These are phyloP conservation scores for Teunomyces tritomae DNA, from an alignment of 805 yeast species.

Conservation along the genomic window DNA sequence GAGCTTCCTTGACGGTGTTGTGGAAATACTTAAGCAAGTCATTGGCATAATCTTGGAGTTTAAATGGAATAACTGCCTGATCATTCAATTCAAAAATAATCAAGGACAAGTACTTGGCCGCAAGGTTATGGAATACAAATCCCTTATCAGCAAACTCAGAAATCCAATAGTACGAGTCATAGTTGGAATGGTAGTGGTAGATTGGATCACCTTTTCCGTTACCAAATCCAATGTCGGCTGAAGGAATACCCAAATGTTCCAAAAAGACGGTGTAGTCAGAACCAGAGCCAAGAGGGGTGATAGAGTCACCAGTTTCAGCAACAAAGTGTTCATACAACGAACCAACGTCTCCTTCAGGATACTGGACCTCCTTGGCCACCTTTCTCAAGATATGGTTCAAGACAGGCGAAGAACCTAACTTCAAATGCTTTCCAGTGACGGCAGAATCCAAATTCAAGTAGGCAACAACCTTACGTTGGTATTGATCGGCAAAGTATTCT, in stretches of 20 bases:
- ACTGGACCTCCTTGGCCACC: conserved; percentile 48
- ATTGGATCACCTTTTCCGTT: conserved; percentile 44
- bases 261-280: conserved; percentile 61
- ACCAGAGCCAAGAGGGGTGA: conserved; percentile 46
- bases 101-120: conserved; percentile 61
- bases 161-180: conserved; percentile 59
- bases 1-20: conserved; percentile 23
- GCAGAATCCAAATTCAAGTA: conserved; percentile 53
- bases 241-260: conserved; percentile 65
- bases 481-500: conserved; percentile 41
- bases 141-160: conserved; percentile 50
- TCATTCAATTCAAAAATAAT: conserved; percentile 53
- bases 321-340: conserved; percentile 51
- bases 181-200: conserved; percentile 57
- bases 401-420: conserved; percentile 55
- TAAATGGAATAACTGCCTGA: conserved; percentile 52
- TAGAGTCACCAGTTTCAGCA: conserved; percentile 26
- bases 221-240: conserved; percentile 47
- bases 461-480: conserved; percentile 45
- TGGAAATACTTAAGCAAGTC: conserved; percentile 39
- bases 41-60: conserved; percentile 46
- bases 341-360: conserved; percentile 36
- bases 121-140: conserved; percentile 50
- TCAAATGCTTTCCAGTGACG: conserved; percentile 50
- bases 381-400: conserved; percentile 43